A percentile compares a stretch with the other conserved stretches of the same genome.
These are phyloP conservation scores for Sclerotinia subarctica DNA, from an alignment of 2,329 filamentous ascomycete species.

Conservation along the genomic window DNA sequence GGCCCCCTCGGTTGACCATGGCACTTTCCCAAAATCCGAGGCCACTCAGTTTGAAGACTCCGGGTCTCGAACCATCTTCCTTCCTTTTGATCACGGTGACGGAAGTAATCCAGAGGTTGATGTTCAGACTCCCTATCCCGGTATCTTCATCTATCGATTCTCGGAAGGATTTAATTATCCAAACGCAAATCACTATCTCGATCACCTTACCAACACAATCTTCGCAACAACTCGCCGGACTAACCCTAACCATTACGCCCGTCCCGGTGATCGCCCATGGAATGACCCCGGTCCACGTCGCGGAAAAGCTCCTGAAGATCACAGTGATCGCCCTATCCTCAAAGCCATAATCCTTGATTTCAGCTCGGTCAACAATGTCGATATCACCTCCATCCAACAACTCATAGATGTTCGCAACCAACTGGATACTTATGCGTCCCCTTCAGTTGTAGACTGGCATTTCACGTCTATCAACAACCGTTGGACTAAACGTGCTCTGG, in stretches of 20 bases:
- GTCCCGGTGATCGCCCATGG: constrained; percentile 81
- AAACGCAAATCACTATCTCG: constrained; percentile 85
- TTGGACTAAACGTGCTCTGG: constrained; percentile 90
- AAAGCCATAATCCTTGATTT: constrained; percentile 94
- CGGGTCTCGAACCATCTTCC: constrained; percentile 71
- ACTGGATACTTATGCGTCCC: constrained; percentile 78
- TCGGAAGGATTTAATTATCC: constrained; percentile 95
- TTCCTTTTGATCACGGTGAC: constrained; percentile 83
- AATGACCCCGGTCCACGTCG: constrained; percentile 80
- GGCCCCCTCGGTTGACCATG: constrained; percentile 63
- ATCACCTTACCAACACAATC: constrained; percentile 69
- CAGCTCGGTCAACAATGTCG: constrained; percentile 87
- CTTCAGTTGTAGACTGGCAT: constrained; percentile 88
- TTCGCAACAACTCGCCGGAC: constrained; percentile 73
- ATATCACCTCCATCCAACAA: constrained; percentile 87
- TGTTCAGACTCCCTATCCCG: constrained; percentile 79
- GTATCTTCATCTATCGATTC: constrained; percentile 94
- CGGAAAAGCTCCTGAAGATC: constrained; percentile 47
- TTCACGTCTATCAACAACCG: constrained; percentile 90
- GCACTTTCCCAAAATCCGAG: constrained; percentile 38
- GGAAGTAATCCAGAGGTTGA: constrained; percentile 83
- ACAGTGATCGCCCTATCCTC: constrained; percentile 61
- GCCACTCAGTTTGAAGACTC: constrained; percentile 40
- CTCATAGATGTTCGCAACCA: constrained; percentile 94
- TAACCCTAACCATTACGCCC: constrained; percentile 61